phyloP scores from a whole-genome alignment of 1,139 yeast genomes.

The Suhomyces maxii region DNA sequence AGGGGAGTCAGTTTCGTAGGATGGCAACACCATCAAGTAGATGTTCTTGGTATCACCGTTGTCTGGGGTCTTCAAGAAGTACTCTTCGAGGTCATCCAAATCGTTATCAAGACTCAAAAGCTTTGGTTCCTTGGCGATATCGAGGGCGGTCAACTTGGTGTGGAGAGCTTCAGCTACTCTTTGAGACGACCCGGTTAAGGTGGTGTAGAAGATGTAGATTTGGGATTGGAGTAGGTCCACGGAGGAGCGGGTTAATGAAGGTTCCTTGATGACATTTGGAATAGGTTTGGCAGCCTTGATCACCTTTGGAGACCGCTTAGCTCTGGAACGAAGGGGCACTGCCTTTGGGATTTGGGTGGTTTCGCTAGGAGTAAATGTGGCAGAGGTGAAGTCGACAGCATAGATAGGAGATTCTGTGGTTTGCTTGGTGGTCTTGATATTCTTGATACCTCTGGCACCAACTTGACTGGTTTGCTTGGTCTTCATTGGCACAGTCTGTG shows the following conservation, averaged over 20 bases:
- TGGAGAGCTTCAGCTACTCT: slow-evolving; percentile 58
- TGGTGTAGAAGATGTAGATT: slow-evolving; percentile 72
- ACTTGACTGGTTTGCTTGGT: neutral
- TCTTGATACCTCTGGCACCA: neutral
- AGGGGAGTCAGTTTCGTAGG: slow-evolving; percentile 92
- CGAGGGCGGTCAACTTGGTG: slow-evolving; percentile 33
- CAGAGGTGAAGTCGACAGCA: slow-evolving; percentile 47
- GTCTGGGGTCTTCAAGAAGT: slow-evolving; percentile 64
- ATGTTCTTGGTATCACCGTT: slow-evolving; percentile 41
- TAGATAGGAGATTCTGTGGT: slow-evolving; percentile 35
- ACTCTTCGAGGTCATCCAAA: slow-evolving; percentile 80
- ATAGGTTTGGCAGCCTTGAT: slow-evolving; percentile 39
- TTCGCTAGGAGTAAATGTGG: slow-evolving; percentile 29
- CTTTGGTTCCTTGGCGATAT: slow-evolving; percentile 45
- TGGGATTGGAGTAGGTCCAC: slow-evolving; percentile 44
- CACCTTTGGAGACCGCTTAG: slow-evolving; percentile 39
- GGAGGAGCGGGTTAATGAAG: slow-evolving; percentile 32
- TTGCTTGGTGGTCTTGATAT: neutral
- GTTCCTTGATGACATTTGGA: slow-evolving; percentile 10
- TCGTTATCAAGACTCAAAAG: slow-evolving; percentile 75
- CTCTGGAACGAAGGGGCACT: slow-evolving; percentile 19
- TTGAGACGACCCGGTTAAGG: slow-evolving; percentile 80
- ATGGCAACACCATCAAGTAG: slow-evolving; percentile 80
- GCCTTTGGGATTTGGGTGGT: slow-evolving; percentile 24
- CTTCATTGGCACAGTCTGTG: neutral